Percentiles rank a stretch among this genome's conserved stretches.
These are phyloP conservation scores for Staphylotrichum longicolle DNA, from an alignment of 495 filamentous ascomycete genomes.

Conservation along the genomic window DNA sequence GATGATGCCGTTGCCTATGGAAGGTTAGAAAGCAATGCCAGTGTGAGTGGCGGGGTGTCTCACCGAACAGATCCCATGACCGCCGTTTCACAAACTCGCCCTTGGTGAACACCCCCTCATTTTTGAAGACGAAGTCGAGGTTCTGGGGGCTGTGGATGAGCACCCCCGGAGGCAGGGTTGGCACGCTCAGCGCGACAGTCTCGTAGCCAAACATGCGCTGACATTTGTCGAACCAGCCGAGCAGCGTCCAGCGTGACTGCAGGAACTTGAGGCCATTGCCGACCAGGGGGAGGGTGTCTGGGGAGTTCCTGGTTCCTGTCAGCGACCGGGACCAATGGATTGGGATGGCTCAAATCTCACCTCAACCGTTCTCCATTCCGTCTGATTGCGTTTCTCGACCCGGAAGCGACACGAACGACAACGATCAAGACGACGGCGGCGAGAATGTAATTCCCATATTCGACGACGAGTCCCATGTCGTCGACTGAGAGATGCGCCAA, in stretches of 20 bases:
- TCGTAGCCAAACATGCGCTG: slow-evolving; percentile 53
- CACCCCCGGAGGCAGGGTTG: slow-evolving; percentile 56
- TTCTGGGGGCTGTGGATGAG: slow-evolving; percentile 59
- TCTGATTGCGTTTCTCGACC: slow-evolving; percentile 24
- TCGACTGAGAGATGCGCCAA: neutral
- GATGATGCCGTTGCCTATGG: slow-evolving; percentile 57
- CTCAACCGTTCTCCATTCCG: slow-evolving; percentile 30
- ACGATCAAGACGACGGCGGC: slow-evolving; percentile 21
- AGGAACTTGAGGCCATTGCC: slow-evolving; percentile 61
- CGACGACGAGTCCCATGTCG: slow-evolving; percentile 26
- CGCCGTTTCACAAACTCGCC: slow-evolving; percentile 56
- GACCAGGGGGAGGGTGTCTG: slow-evolving; percentile 54
- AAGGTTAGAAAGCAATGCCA: neutral
- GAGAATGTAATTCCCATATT: slow-evolving; percentile 22
- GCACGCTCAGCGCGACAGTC: slow-evolving; percentile 56
- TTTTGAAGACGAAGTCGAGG: slow-evolving; percentile 58
- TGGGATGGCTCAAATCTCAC: slow-evolving; percentile 19
- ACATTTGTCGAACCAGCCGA: slow-evolving; percentile 59
- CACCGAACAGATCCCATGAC: slow-evolving; percentile 60
- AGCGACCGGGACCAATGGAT: neutral
- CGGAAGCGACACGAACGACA: slow-evolving; percentile 20
- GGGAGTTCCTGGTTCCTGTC: slow-evolving; percentile 41
- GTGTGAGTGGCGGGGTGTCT: neutral
- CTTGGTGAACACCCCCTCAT: slow-evolving; percentile 57
- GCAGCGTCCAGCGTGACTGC: slow-evolving; percentile 53